Evolutionary conservation across 805 yeast genomes (phyloP), one percentile per base, ranked within the genome.

Genomic region (Maudiozyma turicensis): DNA sequence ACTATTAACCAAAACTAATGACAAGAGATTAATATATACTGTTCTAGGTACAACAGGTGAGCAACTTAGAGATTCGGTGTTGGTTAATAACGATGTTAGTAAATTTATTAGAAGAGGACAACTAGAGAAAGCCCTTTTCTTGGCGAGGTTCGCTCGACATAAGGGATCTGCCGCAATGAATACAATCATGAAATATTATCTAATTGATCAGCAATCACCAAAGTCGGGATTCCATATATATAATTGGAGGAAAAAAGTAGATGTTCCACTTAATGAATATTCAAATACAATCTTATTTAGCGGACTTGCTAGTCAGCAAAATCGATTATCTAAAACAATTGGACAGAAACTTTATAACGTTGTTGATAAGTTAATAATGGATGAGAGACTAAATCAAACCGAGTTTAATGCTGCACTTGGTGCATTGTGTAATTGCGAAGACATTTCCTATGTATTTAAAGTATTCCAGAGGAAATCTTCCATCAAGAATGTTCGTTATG

Each of bases 161-260:
- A 71, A 72, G 37, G 86, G 85, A 8, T 54, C 71, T 0, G 85
- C 80, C 33, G 85, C 79, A 1, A 75, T 80, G 78, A 85, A 86
- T 53, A 71, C 75, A n/a, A 70, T 85, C 0, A 60, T 80, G 58
- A 72, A 75, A 51, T 73, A 78, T 69, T 68, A 73, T 40, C 63
- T 82, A 4, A 61, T 61, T 7, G 57, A 58, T 0, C 56, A 68
- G 8, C 71, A 74, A 2, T 72, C 73, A 26, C 60, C 73, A 0
- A 72, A 73, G 43, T 71, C 69, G 7, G 84, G 84, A 0, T 48
- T 82, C 29, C 76, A 76, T 40, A 54, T 77, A 15, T 72, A 73
- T 51, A 72, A 73, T 46, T 73, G 76, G 65, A 68, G 86, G 45
- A 81, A 79, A 55, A 83, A 81, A 59, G 76, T 86, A 81, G 76